phyloP scores from a whole-genome alignment of 2,329 filamentous ascomycete species.

The Phaeosphaeriaceae sp. region DNA sequence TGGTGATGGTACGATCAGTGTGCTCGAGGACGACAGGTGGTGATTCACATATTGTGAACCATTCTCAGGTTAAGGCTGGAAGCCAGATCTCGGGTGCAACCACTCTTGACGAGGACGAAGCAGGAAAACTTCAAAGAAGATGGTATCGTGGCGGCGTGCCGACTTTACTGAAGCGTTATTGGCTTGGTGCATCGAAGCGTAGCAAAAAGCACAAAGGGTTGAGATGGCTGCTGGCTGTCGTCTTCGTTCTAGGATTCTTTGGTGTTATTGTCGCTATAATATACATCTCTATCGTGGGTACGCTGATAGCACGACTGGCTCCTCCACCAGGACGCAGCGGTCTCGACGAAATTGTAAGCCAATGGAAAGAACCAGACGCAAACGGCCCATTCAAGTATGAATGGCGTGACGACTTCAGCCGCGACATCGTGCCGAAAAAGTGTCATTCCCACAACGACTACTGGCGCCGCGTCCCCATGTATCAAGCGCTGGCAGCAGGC shows the following conservation, averaged over 20 bases:
- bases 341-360: conserved; percentile 30
- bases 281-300: conserved; percentile 30
- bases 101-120: conserved; percentile 5
- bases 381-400: conserved; percentile 25
- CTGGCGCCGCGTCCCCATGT: conserved; percentile 50
- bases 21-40: conserved; percentile 1
- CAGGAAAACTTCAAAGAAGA: conserved; percentile 4
- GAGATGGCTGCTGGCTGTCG: conserved; percentile 10
- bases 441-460: conserved; percentile 55
- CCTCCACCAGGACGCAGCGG: conserved; percentile 28
- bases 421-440: conserved; percentile 45
- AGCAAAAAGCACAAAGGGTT: conserved; percentile 10
- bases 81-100: conserved; percentile 12
- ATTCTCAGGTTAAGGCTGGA: conserved; percentile 13
- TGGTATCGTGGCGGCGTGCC: conserved; percentile 11
- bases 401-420: conserved; percentile 48
- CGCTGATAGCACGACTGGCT: conserved; percentile 26
- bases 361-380: conserved; percentile 33
- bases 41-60: not conserved
- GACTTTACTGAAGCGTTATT: not conserved
- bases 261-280: conserved; percentile 26
- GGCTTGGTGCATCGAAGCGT: conserved; percentile 5
- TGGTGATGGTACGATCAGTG: conserved; percentile 9
- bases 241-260: conserved; percentile 17
- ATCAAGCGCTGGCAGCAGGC: conserved; percentile 49